phyloP scores from a whole-genome alignment of 1,284 basidiomycete genomes.

The Cerioporus squamosus region DNA sequence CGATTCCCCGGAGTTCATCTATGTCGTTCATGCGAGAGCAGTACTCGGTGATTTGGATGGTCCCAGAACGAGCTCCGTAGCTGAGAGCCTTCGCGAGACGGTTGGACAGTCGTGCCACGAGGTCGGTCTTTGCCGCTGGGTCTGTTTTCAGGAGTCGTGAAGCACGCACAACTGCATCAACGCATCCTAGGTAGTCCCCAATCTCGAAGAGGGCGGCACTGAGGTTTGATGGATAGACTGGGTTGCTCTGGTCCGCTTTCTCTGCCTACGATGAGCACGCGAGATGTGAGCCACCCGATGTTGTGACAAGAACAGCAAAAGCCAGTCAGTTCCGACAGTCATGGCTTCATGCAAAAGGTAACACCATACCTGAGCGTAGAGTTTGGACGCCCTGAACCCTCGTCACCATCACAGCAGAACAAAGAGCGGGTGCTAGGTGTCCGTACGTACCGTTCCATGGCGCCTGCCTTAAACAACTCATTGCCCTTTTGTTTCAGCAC shows the following conservation, averaged over 20 bases:
- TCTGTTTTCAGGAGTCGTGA: slow-evolving; percentile 15
- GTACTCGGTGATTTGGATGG: neutral
- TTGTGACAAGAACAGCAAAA: too few species aligned
- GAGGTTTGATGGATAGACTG: slow-evolving; percentile 37
- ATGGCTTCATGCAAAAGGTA: too few species aligned
- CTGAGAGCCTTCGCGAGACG: slow-evolving; percentile 22
- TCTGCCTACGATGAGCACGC: slow-evolving; percentile 14
- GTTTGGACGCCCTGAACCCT: too few species aligned
- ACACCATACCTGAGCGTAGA: too few species aligned
- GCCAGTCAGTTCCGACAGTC: too few species aligned
- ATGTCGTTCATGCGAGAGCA: neutral
- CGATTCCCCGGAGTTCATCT: neutral
- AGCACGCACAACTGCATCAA: slow-evolving; percentile 31
- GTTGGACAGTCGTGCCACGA: slow-evolving; percentile 10
- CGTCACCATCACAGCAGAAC: too few species aligned
- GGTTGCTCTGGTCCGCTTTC: slow-evolving; percentile 11
- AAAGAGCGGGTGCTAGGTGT: too few species aligned
- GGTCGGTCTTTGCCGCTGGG: neutral
- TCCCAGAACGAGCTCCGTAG: neutral
- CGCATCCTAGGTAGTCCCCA: slow-evolving; percentile 31
- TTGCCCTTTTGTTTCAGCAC: slow-evolving; percentile 8
- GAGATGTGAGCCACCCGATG: too few species aligned
- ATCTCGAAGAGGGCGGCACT: slow-evolving; percentile 39
- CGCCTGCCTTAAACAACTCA: slow-evolving; percentile 5
- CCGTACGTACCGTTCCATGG: neutral